phyloP scores from a whole-genome alignment of 2,329 filamentous ascomycete species.

The Berkeleyomyces rouxiae region DNA sequence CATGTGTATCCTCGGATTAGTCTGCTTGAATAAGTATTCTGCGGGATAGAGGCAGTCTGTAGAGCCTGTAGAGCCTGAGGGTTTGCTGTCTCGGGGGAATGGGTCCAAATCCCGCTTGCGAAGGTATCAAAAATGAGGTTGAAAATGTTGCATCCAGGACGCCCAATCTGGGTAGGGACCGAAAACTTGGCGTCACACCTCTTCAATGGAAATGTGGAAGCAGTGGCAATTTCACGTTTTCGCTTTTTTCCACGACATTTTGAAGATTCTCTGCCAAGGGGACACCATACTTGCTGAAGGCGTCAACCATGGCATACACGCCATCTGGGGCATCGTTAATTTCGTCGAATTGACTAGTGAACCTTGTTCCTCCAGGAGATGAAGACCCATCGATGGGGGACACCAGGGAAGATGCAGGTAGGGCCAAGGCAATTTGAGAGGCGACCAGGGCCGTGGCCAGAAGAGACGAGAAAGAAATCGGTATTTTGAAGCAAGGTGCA shows the following conservation, averaged over 20 bases:
- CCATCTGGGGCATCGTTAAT: no score
- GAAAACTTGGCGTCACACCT: constrained; percentile 24
- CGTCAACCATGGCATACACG: constrained; percentile 22
- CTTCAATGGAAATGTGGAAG: constrained; percentile 17
- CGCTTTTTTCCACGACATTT: constrained; percentile 15
- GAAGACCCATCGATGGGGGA: no score
- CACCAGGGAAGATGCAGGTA: no score
- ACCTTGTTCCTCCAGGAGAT: no score
- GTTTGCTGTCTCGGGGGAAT: constrained; percentile 26
- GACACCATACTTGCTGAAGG: constrained; percentile 24
- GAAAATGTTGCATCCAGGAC: constrained; percentile 27
- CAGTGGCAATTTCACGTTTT: constrained; percentile 21
- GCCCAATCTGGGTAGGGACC: constrained; percentile 26
- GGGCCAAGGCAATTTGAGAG: no score
- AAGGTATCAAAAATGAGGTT: constrained; percentile 31
- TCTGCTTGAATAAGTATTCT: constrained; percentile 24
- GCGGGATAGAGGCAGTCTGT: constrained; percentile 27
- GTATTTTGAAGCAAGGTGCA: no score
- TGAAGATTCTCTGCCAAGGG: constrained; percentile 20
- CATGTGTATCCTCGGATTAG: constrained; percentile 24
- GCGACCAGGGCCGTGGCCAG: no score
- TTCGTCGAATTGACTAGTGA: no score
- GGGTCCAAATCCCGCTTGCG: constrained; percentile 32
- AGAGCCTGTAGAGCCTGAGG: constrained; percentile 22
- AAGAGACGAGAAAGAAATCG: no score